phyloP scores from a whole-genome alignment of 1,284 basidiomycete genomes.

The Ceraceosorus guamensis region DNA sequence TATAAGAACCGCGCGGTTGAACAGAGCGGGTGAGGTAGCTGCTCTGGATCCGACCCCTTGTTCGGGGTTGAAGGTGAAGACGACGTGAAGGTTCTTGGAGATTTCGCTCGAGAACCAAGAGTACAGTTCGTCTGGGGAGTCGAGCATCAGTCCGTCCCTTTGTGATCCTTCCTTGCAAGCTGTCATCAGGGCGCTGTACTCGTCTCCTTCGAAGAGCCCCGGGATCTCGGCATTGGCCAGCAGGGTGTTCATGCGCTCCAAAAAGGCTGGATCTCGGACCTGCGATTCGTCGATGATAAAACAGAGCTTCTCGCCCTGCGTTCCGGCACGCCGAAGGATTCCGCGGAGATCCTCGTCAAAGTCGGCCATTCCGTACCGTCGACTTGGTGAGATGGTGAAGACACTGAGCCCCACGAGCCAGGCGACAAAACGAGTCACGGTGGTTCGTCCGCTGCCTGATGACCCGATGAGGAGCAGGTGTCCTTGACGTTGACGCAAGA shows the following conservation, averaged over 20 bases:
- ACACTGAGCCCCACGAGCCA: constrained; percentile 99
- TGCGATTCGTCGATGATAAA: constrained; percentile 99
- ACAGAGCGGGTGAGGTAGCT: constrained; percentile 72
- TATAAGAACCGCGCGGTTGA: constrained; percentile 20
- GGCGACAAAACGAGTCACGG: constrained; percentile 92
- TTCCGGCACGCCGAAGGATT: constrained; percentile 85
- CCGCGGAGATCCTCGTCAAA: constrained; percentile 95
- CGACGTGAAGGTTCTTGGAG: constrained; percentile 37
- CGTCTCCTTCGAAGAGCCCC: constrained; percentile 78
- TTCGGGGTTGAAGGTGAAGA: constrained; percentile 87
- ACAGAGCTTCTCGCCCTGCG: constrained; percentile 97
- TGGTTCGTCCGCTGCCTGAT: constrained; percentile 97
- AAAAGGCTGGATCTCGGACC: constrained; percentile 93
- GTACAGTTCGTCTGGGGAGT: constrained; percentile 70
- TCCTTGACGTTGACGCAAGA: constrained; percentile 97
- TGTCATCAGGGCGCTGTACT: constrained; percentile 92
- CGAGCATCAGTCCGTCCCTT: constrained; percentile 92
- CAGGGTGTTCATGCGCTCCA: constrained; percentile 98
- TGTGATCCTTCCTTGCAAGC: constrained; percentile 98
- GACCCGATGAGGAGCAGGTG: constrained; percentile 95
- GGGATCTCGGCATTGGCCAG: constrained; percentile 99
- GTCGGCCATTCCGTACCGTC: constrained; percentile 95
- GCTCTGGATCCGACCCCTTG: constrained; percentile 89
- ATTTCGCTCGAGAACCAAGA: constrained; percentile 37
- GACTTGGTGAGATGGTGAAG: constrained; percentile 97